These are phyloP conservation scores for Suillus subaureus DNA, from an alignment of 768 basidiomycete genomes.

Conservation along the genomic window DNA sequence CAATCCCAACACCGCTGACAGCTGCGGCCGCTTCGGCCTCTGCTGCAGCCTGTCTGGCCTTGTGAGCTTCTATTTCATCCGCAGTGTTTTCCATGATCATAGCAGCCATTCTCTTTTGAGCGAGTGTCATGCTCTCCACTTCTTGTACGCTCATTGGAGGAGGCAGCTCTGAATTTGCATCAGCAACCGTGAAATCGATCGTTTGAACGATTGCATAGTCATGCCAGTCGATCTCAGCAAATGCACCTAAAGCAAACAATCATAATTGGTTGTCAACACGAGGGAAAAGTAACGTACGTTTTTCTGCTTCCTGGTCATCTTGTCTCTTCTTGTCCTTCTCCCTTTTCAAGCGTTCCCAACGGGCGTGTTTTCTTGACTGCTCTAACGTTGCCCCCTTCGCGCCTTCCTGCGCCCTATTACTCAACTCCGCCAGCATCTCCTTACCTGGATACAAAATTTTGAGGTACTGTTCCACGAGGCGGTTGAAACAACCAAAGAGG, in stretches of 20 bases:
- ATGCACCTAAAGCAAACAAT: constrained; percentile 60
- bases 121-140: constrained; percentile 93
- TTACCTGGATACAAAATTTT: constrained; percentile 85
- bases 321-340: constrained; percentile 85
- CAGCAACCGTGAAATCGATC: constrained; percentile 94
- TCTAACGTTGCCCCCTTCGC: constrained; percentile 81
- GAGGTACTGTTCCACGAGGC: constrained; percentile 94
- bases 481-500: constrained; percentile 95
- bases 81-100: constrained; percentile 97
- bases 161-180: constrained; percentile 88
- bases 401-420: constrained; percentile 61
- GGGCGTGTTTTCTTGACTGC: constrained; percentile 73
- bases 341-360: constrained; percentile 84
- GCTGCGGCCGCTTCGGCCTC: constrained; percentile 84
- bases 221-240: constrained; percentile 99
- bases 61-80: constrained; percentile 82
- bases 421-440: constrained; percentile 74
- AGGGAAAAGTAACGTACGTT: constrained; percentile 54
- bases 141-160: constrained; percentile 96
- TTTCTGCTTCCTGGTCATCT: constrained; percentile 92
- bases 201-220: constrained; percentile 98
- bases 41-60: constrained; percentile 80
- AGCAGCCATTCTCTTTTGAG: constrained; percentile 97
- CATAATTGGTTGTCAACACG: not conserved
- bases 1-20: constrained; percentile 63